These are phyloP conservation scores for Stipa capillata DNA, from an alignment of 176 grass and related monocot species.

Conservation along the genomic window DNA sequence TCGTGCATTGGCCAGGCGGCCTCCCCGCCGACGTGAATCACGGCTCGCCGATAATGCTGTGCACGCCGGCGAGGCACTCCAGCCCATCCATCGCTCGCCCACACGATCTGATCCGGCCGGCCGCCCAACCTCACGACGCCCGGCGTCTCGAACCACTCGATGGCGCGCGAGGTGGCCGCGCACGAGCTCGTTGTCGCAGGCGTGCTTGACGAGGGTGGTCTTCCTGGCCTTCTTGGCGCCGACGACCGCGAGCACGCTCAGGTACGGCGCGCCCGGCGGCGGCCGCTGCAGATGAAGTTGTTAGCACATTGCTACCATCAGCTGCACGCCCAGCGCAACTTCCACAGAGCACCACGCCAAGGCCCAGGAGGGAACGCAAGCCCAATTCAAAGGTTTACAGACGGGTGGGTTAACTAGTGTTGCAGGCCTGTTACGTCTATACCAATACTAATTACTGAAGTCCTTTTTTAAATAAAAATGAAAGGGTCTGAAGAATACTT, in stretches of 20 bases:
- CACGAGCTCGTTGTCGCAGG: slow-evolving; percentile 26
- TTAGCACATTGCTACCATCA: too few species aligned
- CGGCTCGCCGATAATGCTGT: neutral
- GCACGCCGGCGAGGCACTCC: slow-evolving; percentile 26
- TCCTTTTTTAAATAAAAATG: too few species aligned
- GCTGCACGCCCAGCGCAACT: too few species aligned
- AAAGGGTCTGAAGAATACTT: too few species aligned
- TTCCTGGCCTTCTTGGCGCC: neutral
- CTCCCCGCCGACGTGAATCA: too few species aligned
- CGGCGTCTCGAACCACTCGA: slow-evolving; percentile 18
- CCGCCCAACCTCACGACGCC: slow-evolving; percentile 9
- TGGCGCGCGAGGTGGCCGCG: slow-evolving; percentile 16
- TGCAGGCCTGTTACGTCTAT: too few species aligned
- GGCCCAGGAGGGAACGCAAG: too few species aligned
- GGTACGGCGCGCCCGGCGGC: neutral
- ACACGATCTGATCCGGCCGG: neutral
- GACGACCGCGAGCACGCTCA: neutral
- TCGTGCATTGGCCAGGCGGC: slow-evolving; percentile 30
- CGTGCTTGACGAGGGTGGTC: slow-evolving; percentile 31
- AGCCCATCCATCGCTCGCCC: slow-evolving; percentile 18
- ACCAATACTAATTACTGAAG: too few species aligned
- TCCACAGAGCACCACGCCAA: too few species aligned
- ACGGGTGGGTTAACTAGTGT: too few species aligned
- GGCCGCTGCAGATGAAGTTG: slow-evolving; percentile 10
- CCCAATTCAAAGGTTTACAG: too few species aligned